Percentiles rank a stretch among this genome's conserved stretches.
Evolutionary conservation across 2,329 filamentous ascomycete species (phyloP).

Genomic region (Claviceps sp.): DNA sequence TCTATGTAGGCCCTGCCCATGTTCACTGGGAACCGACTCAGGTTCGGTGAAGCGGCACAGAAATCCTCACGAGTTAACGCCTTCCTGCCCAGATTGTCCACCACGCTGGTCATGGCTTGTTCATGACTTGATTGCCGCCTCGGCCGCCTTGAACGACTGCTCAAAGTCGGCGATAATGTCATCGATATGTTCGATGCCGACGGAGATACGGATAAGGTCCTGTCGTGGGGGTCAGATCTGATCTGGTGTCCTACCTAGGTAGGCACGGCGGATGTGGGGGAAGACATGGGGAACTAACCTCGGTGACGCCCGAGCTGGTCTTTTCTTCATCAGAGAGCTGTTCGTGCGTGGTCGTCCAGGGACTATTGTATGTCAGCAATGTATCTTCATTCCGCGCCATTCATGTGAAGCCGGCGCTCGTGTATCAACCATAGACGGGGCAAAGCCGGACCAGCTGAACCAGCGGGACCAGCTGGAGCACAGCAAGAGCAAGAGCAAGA

Average conservation of each 20-base stretch:
- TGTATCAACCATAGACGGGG: neutral
- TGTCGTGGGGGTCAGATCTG: conserved; percentile 16
- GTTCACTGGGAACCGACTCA: neutral
- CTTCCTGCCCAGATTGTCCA: neutral
- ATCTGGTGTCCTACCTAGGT: too few relatives aligned
- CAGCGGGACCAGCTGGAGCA: too few relatives aligned
- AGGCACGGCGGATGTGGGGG: neutral
- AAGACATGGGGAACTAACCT: conserved; percentile 29
- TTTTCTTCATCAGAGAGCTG: conserved; percentile 78
- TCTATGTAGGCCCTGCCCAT: too few relatives aligned
- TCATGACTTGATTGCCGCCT: conserved; percentile 23
- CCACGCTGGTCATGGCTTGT: neutral
- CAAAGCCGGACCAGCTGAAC: neutral
- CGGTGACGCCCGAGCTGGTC: conserved; percentile 65
- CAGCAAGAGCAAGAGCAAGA: neutral
- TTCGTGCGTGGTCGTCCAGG: conserved; percentile 90
- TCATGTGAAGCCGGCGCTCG: neutral
- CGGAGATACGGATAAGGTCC: conserved; percentile 88
- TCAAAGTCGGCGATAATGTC: conserved; percentile 94
- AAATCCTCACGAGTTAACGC: neutral
- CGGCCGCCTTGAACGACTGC: conserved; percentile 62
- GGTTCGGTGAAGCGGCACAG: too few relatives aligned
- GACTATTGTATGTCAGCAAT: conserved; percentile 23
- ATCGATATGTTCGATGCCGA: conserved; percentile 92
- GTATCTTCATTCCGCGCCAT: neutral